These are phyloP conservation scores for Diaporthe citriasiana DNA, from an alignment of 2,329 filamentous ascomycete species.

Conservation along the genomic window DNA sequence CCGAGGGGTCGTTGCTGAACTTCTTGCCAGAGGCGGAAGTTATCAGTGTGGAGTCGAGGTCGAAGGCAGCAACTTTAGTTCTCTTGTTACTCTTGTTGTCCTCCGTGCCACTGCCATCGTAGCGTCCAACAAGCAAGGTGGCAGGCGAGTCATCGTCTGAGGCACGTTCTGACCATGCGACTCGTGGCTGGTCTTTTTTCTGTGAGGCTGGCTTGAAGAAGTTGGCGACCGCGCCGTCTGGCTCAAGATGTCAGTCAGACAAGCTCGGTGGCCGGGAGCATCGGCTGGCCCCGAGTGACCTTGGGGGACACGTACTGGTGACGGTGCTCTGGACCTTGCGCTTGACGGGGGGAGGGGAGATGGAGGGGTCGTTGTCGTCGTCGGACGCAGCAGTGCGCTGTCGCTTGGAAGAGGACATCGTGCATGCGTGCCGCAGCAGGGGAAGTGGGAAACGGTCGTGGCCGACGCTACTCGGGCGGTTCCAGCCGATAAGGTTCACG, in stretches of 20 bases:
- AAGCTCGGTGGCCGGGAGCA: background rate
- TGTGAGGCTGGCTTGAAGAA: constrained; percentile 93
- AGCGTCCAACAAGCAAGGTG: constrained; percentile 82
- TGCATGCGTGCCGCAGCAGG: background rate
- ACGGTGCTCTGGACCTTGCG: constrained; percentile 66
- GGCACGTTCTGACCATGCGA: constrained; percentile 79
- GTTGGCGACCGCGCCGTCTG: constrained; percentile 79
- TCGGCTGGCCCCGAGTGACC: background rate
- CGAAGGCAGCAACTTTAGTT: constrained; percentile 79
- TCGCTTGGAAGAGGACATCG: constrained; percentile 45
- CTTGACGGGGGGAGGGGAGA: constrained; percentile 69
- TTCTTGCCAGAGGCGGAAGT: constrained; percentile 83
- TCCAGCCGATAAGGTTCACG: background rate
- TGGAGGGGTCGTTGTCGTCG: constrained; percentile 53
- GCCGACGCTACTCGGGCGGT: background rate
- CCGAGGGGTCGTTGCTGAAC: constrained; percentile 77
- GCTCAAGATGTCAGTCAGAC: constrained; percentile 36
- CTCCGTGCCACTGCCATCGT: constrained; percentile 58
- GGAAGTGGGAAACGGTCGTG: background rate
- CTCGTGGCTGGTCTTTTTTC: constrained; percentile 77
- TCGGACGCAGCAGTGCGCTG: constrained; percentile 36
- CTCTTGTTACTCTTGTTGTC: constrained; percentile 51
- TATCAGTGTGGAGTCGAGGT: constrained; percentile 90
- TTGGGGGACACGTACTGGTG: constrained; percentile 60
- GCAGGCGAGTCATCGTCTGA: constrained; percentile 61